Evolutionary conservation across 2,329 filamentous ascomycete species (phyloP).

Genomic region (Ophiostoma populinum): DNA sequence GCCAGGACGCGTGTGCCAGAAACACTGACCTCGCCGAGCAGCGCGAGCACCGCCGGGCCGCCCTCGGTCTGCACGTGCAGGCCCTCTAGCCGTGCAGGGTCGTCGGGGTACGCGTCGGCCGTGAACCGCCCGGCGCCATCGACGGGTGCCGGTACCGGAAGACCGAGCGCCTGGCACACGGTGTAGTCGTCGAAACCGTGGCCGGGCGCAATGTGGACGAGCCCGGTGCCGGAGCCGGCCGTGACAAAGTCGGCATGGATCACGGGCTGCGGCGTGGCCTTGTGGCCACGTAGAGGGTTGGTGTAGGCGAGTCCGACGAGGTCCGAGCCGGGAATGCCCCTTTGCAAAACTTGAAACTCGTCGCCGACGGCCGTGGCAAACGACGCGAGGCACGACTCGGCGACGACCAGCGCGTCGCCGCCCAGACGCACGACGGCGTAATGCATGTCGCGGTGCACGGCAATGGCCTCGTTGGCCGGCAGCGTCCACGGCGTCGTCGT

Average conservation of each 20-base stretch:
- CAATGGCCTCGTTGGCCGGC: constrained; percentile 81
- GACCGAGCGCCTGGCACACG: constrained; percentile 51
- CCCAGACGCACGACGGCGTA: constrained; percentile 51
- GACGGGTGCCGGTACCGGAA: constrained; percentile 66
- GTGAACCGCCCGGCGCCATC: constrained; percentile 72
- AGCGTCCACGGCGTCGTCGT: constrained; percentile 97
- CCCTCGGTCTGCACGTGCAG: constrained; percentile 36
- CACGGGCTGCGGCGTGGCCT: constrained; percentile 45
- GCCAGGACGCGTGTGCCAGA: constrained; percentile 53
- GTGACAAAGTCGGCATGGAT: constrained; percentile 82
- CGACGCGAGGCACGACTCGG: constrained; percentile 49
- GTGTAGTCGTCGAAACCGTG: constrained; percentile 96
- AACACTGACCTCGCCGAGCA: constrained; percentile 39
- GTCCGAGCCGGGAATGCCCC: constrained; percentile 50
- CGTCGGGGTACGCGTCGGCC: constrained; percentile 53
- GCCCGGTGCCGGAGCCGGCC: constrained; percentile 72
- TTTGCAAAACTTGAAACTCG: no score
- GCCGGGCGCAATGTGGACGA: constrained; percentile 89
- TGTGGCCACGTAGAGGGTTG: constrained; percentile 47
- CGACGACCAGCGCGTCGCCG: constrained; percentile 49
- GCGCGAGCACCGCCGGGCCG: constrained; percentile 38
- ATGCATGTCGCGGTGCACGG: constrained; percentile 54
- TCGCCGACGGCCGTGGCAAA: constrained; percentile 33
- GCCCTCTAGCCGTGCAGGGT: constrained; percentile 48
- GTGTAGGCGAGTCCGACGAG: constrained; percentile 50